A percentile compares a stretch with the other conserved stretches of the same genome.
Conservation (phyloP, 2,329 filamentous ascomycete genomes). For the Cladophialophora immunda region DNA sequence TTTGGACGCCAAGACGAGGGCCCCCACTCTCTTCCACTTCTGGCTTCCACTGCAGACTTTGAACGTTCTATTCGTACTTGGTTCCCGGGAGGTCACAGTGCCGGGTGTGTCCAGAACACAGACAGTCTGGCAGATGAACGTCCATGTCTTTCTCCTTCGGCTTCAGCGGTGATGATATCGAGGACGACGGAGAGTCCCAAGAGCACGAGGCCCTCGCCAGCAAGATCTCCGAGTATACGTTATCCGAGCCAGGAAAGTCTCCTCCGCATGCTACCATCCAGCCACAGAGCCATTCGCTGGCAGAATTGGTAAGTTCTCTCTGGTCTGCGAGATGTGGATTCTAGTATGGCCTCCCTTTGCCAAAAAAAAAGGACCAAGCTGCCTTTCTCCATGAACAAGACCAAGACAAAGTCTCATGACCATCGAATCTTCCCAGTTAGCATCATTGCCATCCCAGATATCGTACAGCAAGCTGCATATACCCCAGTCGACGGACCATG, state of each 20-base stretch:
- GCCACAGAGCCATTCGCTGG: slow-evolving; percentile 51
- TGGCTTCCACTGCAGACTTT: no score
- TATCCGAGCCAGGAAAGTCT: slow-evolving; percentile 27
- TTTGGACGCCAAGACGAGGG: no score
- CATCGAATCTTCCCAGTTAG: slow-evolving; percentile 24
- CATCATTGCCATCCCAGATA: slow-evolving; percentile 61
- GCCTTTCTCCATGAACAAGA: neutral
- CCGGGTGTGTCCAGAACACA: no score
- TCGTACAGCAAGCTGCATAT: slow-evolving; percentile 63
- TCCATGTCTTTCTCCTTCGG: slow-evolving; percentile 62
- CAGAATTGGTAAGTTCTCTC: slow-evolving; percentile 56
- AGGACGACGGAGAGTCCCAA: slow-evolving; percentile 51
- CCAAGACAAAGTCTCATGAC: neutral
- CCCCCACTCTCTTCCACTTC: no score
- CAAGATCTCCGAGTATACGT: slow-evolving; percentile 24
- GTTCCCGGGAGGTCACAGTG: no score
- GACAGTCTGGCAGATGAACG: no score
- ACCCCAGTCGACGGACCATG: slow-evolving; percentile 38
- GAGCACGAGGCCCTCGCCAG: slow-evolving; percentile 21
- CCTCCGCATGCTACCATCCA: slow-evolving; percentile 39
- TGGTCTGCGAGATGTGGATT: neutral
- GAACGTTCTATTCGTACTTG: neutral
- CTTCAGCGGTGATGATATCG: slow-evolving; percentile 68
- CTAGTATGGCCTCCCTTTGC: neutral
- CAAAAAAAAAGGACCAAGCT: neutral